These are phyloP conservation scores for Ceratocystis cubensis DNA, from an alignment of 2,329 filamentous ascomycete genomes.

Conservation along the genomic window DNA sequence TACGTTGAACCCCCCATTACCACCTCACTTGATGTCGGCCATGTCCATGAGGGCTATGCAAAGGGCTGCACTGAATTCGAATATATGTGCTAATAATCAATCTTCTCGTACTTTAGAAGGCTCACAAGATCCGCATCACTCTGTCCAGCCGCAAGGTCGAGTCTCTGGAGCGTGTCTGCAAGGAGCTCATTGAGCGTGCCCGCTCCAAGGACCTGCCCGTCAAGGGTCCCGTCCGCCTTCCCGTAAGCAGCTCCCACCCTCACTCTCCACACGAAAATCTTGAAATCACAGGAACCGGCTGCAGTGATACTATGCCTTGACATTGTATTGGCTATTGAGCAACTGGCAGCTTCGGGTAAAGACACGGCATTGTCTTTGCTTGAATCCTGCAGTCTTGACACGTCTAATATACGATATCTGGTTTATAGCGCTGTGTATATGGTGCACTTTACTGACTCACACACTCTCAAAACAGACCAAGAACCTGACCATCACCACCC, in stretches of 20 bases:
- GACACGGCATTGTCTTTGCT: too few relatives aligned
- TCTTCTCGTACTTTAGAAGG: slow-evolving; percentile 46
- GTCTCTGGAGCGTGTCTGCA: slow-evolving; percentile 95
- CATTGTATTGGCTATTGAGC: neutral
- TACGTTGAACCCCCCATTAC: slow-evolving; percentile 35
- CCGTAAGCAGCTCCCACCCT: slow-evolving; percentile 14
- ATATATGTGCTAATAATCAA: slow-evolving; percentile 17
- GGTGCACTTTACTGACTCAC: neutral
- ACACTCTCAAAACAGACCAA: slow-evolving; percentile 56
- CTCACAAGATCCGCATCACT: slow-evolving; percentile 98
- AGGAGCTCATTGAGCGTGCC: slow-evolving; percentile 95
- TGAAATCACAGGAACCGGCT: neutral
- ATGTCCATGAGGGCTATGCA: neutral
- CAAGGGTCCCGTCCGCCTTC: slow-evolving; percentile 92
- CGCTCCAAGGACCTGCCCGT: slow-evolving; percentile 97
- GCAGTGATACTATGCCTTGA: neutral
- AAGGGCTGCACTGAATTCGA: neutral
- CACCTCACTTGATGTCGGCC: too few relatives aligned
- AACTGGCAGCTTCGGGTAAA: neutral
- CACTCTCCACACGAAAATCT: neutral
- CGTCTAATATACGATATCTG: too few relatives aligned
- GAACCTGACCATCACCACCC: slow-evolving; percentile 90
- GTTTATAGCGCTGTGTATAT: too few relatives aligned
- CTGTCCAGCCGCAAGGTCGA: slow-evolving; percentile 88
- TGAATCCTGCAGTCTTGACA: neutral